A percentile compares a stretch with the other conserved stretches of the same genome.
Conservation (phyloP, 2,329 filamentous ascomycete species). For the Periglandula ipomoeae region DNA sequence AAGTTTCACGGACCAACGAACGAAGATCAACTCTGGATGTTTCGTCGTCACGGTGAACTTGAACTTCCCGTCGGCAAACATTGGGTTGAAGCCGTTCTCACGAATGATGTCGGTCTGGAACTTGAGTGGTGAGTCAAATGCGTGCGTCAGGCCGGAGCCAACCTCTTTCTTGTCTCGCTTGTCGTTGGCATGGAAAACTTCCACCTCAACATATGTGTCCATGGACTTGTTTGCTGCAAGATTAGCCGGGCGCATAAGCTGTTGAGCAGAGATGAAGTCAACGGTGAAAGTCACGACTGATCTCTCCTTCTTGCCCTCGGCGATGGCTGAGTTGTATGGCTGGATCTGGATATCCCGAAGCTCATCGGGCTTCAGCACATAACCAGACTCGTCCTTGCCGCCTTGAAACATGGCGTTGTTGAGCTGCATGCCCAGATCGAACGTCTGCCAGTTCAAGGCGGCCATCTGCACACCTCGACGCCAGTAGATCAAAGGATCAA, state of each 20-base stretch:
- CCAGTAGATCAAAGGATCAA: conserved; percentile 91
- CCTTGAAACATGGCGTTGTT: conserved; percentile 97
- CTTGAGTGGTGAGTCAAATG: conserved; percentile 55
- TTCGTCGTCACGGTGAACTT: conserved; percentile 83
- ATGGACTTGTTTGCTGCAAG: conserved; percentile 65
- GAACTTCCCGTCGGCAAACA: conserved; percentile 66
- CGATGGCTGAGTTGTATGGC: conserved; percentile 38
- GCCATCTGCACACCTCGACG: conserved; percentile 95
- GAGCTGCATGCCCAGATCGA: conserved; percentile 89
- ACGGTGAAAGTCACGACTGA: conserved; percentile 79
- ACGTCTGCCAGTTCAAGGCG: conserved; percentile 96
- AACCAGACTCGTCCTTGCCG: conserved; percentile 77
- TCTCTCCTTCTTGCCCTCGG: conserved; percentile 60
- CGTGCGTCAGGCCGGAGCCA: conserved; percentile 41
- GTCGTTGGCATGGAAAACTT: conserved; percentile 90
- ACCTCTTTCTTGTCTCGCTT: conserved; percentile 80
- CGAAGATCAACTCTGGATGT: conserved; percentile 85
- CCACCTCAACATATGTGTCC: conserved; percentile 90
- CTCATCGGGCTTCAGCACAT: conserved; percentile 85
- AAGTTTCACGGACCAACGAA: conserved; percentile 86
- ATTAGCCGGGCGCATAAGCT: conserved; percentile 74
- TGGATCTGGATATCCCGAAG: conserved; percentile 63
- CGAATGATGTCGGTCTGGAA: conserved; percentile 71
- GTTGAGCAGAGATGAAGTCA: conserved; percentile 86
- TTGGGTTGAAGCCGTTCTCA: conserved; percentile 89